Conservation (phyloP, 2,329 filamentous ascomycete genomes). For the Aspergillus sergii region DNA sequence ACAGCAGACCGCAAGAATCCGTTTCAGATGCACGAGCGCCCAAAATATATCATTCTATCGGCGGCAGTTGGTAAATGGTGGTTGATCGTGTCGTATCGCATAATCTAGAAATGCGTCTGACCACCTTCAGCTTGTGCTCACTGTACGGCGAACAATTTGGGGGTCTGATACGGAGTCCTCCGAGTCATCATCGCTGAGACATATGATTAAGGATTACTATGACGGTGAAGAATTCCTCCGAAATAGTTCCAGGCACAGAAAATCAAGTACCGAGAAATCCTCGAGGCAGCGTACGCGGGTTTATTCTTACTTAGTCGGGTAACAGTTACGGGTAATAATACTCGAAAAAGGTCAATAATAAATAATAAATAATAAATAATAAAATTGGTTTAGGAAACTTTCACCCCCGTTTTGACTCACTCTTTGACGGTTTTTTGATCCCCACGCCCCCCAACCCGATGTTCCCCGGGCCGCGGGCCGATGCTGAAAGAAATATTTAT, state of each 20-base stretch:
- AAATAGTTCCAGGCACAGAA: not conserved
- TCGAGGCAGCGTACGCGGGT: not conserved
- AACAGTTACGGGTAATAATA: conserved; percentile 3
- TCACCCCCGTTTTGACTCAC: conserved; percentile 10
- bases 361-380: conserved; percentile 1
- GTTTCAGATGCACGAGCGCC: conserved; percentile 9
- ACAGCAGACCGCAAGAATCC: conserved; percentile 9
- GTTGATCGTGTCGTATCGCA: not conserved
- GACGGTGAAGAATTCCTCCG: conserved; percentile 7
- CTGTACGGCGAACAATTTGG: not conserved
- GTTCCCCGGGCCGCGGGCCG: conserved; percentile 27
- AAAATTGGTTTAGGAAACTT: not conserved
- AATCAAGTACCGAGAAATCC: not conserved
- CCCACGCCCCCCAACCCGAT: conserved; percentile 26
- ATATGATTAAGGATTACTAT: not conserved
- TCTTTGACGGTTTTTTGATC: conserved; percentile 17
- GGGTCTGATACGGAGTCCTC: not conserved
- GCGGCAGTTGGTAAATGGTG: not conserved
- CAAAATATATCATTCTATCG: not conserved
- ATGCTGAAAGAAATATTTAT: conserved; percentile 5
- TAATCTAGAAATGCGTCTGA: not conserved
- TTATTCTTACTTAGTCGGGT: conserved; percentile 4
- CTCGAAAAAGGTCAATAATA: not conserved
- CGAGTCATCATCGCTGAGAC: conserved; percentile 10
- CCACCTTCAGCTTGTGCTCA: not conserved